Base-by-base conservation (phyloP, 768 basidiomycete species). In the Coprinopsis sp. region DNA sequence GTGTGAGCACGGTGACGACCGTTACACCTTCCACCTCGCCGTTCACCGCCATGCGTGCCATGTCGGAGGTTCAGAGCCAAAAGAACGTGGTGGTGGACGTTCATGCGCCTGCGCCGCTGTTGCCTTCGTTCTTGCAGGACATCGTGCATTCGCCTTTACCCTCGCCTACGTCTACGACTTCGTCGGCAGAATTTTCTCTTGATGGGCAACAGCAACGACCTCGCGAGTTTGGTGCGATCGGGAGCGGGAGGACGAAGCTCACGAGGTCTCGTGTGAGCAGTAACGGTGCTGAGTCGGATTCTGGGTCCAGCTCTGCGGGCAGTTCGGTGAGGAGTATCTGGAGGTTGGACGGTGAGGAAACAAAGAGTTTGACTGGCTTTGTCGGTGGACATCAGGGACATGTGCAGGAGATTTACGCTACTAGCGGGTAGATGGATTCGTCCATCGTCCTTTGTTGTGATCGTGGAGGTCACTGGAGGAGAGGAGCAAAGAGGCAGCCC, bases 101-200 rank as follows among this genome's bases (percentile, higher is more conserved):
- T 16, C 68, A 72, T 39, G 68, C 69, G 0, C 70, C 67, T 4
- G 70, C 73, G 2, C 74, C 82, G 6, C 71, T 88, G 31, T 70
- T 89, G n/a, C 87, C 87, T 3, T 79, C 86, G 6, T 89, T 87
- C 67, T 62, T 89, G 52, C 82, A 86, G 57, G 83, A 87, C 52
- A 81, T 86, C 19, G 77, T 87, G 16, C 78, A 81, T 56, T 78
- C 81, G 1, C 47, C 47, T 44, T 29, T 30, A 3, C 19, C 33
- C 13, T 18, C 25, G 5, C 25, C 44, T 55, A 50, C 52, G 55
- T 60, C 29, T 57, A 69, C 43, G 58, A 64, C 28, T n/a, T n/a
- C n/a, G n/a, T n/a, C n/a, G n/a, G n/a, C n/a, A n/a, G n/a, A n/a
- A n/a, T n/a, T n/a, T n/a, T n/a, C n/a, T n/a, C n/a, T n/a, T 19